A percentile compares a stretch with the other conserved stretches of the same genome.
Conservation (phyloP, 768 basidiomycete genomes). For the Phylloporus sp. region DNA sequence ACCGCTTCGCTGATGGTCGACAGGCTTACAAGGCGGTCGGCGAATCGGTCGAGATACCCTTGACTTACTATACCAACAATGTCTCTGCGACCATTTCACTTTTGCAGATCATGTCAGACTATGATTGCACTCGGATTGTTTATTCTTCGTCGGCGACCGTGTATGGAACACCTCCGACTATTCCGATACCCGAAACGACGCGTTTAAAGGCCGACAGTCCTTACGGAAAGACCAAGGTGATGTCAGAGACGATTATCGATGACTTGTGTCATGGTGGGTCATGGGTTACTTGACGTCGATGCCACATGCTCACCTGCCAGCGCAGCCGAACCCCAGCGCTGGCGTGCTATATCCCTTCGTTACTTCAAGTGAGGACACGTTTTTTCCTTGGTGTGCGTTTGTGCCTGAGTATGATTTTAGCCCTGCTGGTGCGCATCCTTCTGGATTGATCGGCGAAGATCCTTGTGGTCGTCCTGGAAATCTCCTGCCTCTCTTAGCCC, state of each 20-base stretch:
- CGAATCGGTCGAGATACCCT: constrained; percentile 88
- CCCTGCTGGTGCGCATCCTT: constrained; percentile 97
- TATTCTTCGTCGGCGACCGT: constrained; percentile 99
- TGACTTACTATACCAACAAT: constrained; percentile 93
- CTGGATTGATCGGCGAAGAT: constrained; percentile 92
- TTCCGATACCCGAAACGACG: constrained; percentile 93
- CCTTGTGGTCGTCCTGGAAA: constrained; percentile 95
- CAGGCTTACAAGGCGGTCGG: constrained; percentile 98
- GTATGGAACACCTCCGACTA: constrained; percentile 86
- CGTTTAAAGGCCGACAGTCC: constrained; percentile 84
- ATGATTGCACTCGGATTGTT: constrained; percentile 80
- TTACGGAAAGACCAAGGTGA: constrained; percentile 95
- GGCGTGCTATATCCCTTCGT: constrained; percentile 81
- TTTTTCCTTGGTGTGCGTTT: neutral
- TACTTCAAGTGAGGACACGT: constrained; percentile 88
- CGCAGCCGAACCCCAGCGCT: constrained; percentile 62
- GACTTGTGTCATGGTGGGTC: constrained; percentile 76
- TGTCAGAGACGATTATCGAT: constrained; percentile 85
- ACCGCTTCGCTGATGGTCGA: neutral
- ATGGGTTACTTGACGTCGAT: neutral
- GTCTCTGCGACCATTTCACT: constrained; percentile 84
- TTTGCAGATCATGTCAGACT: constrained; percentile 81
- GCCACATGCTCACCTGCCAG: constrained; percentile 6
- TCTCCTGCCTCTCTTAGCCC: constrained; percentile 86
- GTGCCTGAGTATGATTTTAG: constrained; percentile 36